Percentiles rank a stretch among this genome's conserved stretches.
Evolutionary conservation across 345 rosid genomes (phyloP).

Genomic region (Limnanthes douglasii): DNA sequence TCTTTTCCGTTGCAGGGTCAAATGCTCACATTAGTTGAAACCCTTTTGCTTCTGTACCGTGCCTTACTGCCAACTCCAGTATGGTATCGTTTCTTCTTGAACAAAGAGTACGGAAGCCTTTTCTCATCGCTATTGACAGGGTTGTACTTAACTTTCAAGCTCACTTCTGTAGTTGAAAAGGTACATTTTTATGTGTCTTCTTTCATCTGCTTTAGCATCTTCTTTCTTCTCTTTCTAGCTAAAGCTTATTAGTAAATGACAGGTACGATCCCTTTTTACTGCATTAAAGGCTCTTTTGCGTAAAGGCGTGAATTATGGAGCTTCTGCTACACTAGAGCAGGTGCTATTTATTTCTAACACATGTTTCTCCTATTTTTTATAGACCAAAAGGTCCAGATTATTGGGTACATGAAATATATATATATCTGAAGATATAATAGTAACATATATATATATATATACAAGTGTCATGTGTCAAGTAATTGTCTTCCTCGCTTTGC

Average conservation of each 20-base stretch:
- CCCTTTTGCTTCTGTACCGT: slow-evolving; percentile 54
- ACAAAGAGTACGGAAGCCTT: slow-evolving; percentile 79
- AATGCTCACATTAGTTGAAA: slow-evolving; percentile 69
- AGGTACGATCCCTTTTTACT: slow-evolving; percentile 90
- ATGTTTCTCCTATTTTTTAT: no score
- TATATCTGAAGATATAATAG: no score
- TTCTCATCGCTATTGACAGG: slow-evolving; percentile 77
- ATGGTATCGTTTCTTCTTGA: slow-evolving; percentile 82
- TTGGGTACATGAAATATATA: not conserved
- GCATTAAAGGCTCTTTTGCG: slow-evolving; percentile 82
- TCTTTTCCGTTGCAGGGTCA: slow-evolving; percentile 40
- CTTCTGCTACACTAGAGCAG: slow-evolving; percentile 96
- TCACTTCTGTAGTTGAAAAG: slow-evolving; percentile 67
- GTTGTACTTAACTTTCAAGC: slow-evolving; percentile 74
- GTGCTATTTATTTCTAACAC: slow-evolving; percentile 27
- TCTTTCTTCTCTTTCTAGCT: slow-evolving; percentile 2
- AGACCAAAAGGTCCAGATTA: not conserved
- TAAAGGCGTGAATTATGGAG: slow-evolving; percentile 93
- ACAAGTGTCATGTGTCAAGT: slow-evolving; percentile 6
- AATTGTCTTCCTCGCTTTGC: slow-evolving; percentile 9
- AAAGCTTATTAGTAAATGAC: slow-evolving; percentile 9
- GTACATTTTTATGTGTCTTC: slow-evolving; percentile 15
- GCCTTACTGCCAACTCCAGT: slow-evolving; percentile 77
- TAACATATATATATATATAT: no score
- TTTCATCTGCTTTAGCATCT: not conserved